Percentiles rank a stretch among this genome's conserved stretches.
Evolutionary conservation across 116 monocot species (phyloP).

Genomic region (Phalaenopsis hybrid): DNA sequence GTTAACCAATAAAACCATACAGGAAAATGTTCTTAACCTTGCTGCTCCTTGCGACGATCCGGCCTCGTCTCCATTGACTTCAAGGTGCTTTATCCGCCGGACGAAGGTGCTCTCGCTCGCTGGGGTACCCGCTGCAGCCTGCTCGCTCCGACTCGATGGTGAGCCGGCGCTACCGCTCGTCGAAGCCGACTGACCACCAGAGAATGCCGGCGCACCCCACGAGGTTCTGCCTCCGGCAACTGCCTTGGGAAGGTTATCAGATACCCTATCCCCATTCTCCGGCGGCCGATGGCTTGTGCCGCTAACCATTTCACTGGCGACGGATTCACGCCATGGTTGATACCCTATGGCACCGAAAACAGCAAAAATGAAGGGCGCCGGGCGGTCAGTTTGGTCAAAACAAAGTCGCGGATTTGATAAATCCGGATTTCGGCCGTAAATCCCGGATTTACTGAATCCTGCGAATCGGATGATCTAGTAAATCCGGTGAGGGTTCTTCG

Average conservation of each 20-base stretch:
- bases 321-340: not conserved
- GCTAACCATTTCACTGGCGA: conserved; percentile 2
- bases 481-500: too few relatives aligned
- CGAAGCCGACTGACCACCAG: conserved; percentile 29
- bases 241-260: not conserved
- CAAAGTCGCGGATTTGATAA: too few relatives aligned
- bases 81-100: conserved; percentile 17
- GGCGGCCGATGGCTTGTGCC: not conserved
- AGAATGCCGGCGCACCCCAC: conserved; percentile 20
- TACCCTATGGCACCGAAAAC: not conserved
- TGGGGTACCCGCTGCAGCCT: conserved; percentile 11
- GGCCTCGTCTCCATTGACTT: conserved; percentile 27
- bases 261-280: not conserved
- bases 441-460: too few relatives aligned
- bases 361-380: too few relatives aligned
- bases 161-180: conserved; percentile 28
- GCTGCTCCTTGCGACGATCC: conserved; percentile 18
- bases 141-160: conserved; percentile 24
- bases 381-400: too few relatives aligned
- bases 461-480: too few relatives aligned
- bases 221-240: conserved; percentile 2
- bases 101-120: conserved; percentile 22
- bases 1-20: not conserved
- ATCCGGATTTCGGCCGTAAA: too few relatives aligned
- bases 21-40: conserved; percentile 4